Evolutionary conservation across 2,329 filamentous ascomycete genomes (phyloP), one percentile per base, ranked within the genome.

Genomic region (Cytospora piceicola): DNA sequence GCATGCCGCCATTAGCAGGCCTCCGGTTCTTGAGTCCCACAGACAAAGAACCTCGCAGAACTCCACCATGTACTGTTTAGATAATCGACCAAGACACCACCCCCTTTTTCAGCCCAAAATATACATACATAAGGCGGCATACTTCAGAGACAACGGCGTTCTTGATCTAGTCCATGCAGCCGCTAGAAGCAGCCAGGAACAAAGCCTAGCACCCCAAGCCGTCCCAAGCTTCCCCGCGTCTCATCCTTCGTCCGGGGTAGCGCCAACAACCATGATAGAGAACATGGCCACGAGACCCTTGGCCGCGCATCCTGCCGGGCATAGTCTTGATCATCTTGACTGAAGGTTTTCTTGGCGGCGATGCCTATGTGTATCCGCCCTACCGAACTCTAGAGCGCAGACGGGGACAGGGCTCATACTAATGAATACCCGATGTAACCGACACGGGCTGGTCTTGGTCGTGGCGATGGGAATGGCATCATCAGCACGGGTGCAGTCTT

Each of bases 151-250:
- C 7, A 36, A 56, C 27, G 53, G n/a, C 22, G 53, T 30, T 20
- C 30, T 52, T 63, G 60, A 56, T 57, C 53, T 55, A 63, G 36
- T 30, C 61, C 61, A 30, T 63, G 17, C 42, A 54, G 62, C 49
- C 62, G 62, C 62, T 54, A 64, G 30, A 59, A 32, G 58, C 46
- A 59, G 58, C 58, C 63, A 63, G 20, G n/a, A 53, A 61, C 60
- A 58, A 58, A 66, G 61, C 64, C 64, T 29, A 64, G 57, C 61
- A 66, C 55, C 55, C 64, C 64, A 36, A 64, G 57, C 57, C 32
- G 17, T 52, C 49, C 51, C 57, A 57, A 42, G 52, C 61, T 64
- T 64, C 65, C 65, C 65, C 65, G 63, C 65, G 62, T 53, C 34
- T 14, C 56, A 53, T 59, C 57, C 64, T 63, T 57, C 64, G 52